Percentiles rank a stretch among this genome's conserved stretches.
Evolutionary conservation across 83 land plant species (phyloP).

Genomic region (Diphasiastrum complanatum): DNA sequence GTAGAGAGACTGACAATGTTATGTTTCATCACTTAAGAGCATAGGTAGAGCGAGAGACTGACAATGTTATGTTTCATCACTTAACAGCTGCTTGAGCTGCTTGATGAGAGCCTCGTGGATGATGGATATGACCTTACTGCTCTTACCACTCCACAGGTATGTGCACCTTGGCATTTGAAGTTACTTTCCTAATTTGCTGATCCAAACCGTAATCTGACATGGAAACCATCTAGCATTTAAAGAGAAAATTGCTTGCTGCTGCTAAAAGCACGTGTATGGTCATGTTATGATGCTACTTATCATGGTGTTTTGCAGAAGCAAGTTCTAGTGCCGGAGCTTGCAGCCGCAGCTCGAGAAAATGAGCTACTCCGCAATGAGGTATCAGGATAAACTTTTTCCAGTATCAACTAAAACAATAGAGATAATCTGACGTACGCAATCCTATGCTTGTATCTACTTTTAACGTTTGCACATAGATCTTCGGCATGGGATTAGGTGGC

Average conservation of each 20-base stretch:
- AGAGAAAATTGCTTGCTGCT: neutral
- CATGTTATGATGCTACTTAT: too few relatives aligned
- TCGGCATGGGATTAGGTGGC: constrained; percentile 5
- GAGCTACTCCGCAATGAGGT: constrained; percentile 30
- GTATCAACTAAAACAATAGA: neutral
- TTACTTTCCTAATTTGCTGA: constrained; percentile 4
- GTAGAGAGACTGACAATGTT: too few relatives aligned
- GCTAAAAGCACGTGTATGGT: too few relatives aligned
- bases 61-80: neutral
- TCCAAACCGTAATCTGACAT: neutral
- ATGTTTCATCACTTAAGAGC: neutral
- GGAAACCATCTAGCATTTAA: neutral
- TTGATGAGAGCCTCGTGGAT: constrained; percentile 29
- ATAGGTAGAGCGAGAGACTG: neutral
- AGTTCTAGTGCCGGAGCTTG: constrained; percentile 26
- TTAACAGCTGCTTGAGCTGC: constrained; percentile 34
- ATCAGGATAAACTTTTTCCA: neutral
- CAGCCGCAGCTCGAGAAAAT: constrained; percentile 24
- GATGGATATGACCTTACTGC: constrained; percentile 5
- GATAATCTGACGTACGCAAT: too few relatives aligned
- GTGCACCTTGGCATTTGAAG: neutral
- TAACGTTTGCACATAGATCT: neutral
- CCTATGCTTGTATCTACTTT: too few relatives aligned
- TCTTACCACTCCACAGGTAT: constrained; percentile 27
- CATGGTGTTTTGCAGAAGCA: constrained; percentile 15